phyloP scores from a whole-genome alignment of 2,329 filamentous ascomycete species.

The Chaetomium sp. region DNA sequence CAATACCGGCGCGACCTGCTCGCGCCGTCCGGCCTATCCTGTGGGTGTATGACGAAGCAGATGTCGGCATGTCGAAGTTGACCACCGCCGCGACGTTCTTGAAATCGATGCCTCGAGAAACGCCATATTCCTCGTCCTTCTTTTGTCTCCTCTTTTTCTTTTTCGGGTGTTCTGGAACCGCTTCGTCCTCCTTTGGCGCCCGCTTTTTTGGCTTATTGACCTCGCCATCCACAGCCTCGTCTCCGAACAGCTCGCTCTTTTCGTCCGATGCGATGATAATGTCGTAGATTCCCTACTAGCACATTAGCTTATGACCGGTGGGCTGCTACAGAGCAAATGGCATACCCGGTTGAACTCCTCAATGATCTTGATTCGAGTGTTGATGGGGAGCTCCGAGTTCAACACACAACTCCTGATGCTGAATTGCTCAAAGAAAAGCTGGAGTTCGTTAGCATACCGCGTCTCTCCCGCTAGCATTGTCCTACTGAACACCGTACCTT shows the following conservation, averaged over 20 bases:
- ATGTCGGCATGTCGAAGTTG: constrained; percentile 91
- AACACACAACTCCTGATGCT: constrained; percentile 88
- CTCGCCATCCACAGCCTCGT: constrained; percentile 41
- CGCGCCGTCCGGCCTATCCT: constrained; percentile 89
- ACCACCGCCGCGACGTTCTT: constrained; percentile 89
- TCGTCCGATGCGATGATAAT: constrained; percentile 90
- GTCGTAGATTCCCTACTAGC: constrained; percentile 65
- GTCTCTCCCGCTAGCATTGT: background rate
- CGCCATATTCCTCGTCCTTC: constrained; percentile 79
- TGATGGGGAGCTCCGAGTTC: constrained; percentile 90
- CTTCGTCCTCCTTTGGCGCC: constrained; percentile 27
- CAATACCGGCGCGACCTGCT: constrained; percentile 87
- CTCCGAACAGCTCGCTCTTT: constrained; percentile 31
- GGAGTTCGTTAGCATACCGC: background rate
- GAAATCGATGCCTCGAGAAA: constrained; percentile 93
- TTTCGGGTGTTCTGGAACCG: constrained; percentile 32
- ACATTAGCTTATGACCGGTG: background rate
- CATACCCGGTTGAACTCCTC: constrained; percentile 88
- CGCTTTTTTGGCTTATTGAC: constrained; percentile 29
- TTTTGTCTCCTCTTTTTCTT: constrained; percentile 59
- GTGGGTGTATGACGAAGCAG: constrained; percentile 91
- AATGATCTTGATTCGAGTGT: constrained; percentile 87
- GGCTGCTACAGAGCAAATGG: background rate
- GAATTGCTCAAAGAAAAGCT: constrained; percentile 90
- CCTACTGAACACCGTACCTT: constrained; percentile 41